Conservation (phyloP, 1,284 basidiomycete species). For the Farysia itapuensis region DNA sequence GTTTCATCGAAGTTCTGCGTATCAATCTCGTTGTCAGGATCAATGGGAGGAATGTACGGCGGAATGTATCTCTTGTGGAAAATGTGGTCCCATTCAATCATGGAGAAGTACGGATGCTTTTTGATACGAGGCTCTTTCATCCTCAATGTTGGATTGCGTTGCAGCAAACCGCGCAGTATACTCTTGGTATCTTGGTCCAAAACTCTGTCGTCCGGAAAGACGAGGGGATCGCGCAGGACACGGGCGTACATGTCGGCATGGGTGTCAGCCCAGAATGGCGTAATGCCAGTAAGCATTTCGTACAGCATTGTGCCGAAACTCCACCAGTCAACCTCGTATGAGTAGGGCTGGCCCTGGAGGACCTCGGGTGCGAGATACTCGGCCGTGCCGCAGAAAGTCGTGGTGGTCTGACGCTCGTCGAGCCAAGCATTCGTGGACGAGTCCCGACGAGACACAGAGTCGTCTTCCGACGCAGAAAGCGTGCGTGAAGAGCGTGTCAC, state of each 20-base stretch:
- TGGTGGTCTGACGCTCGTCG: constrained; percentile 95
- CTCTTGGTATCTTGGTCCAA: constrained; percentile 93
- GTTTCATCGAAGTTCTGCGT: constrained; percentile 97
- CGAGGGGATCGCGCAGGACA: constrained; percentile 81
- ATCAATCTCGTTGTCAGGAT: constrained; percentile 88
- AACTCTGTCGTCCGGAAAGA: constrained; percentile 83
- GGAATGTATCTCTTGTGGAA: constrained; percentile 93
- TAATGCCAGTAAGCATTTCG: constrained; percentile 99
- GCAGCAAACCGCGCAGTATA: constrained; percentile 87
- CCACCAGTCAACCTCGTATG: constrained; percentile 99
- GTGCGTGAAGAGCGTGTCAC: constrained; percentile 79
- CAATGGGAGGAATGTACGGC: constrained; percentile 93
- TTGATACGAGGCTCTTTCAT: constrained; percentile 92
- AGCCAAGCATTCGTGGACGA: constrained; percentile 75
- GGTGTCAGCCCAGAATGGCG: constrained; percentile 94
- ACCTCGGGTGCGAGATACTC: constrained; percentile 99
- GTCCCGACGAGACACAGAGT: constrained; percentile 3
- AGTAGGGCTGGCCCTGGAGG: constrained; percentile 94
- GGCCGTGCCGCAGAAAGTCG: constrained; percentile 98
- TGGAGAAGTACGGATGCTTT: constrained; percentile 89
- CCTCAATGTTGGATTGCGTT: constrained; percentile 84
- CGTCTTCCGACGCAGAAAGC: constrained; percentile 74
- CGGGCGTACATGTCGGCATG: constrained; percentile 92
- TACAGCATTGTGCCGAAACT: constrained; percentile 97
- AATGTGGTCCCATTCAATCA: constrained; percentile 93